phyloP scores from a whole-genome alignment of 169 alveolate species.

The Condylostoma magnum region DNA sequence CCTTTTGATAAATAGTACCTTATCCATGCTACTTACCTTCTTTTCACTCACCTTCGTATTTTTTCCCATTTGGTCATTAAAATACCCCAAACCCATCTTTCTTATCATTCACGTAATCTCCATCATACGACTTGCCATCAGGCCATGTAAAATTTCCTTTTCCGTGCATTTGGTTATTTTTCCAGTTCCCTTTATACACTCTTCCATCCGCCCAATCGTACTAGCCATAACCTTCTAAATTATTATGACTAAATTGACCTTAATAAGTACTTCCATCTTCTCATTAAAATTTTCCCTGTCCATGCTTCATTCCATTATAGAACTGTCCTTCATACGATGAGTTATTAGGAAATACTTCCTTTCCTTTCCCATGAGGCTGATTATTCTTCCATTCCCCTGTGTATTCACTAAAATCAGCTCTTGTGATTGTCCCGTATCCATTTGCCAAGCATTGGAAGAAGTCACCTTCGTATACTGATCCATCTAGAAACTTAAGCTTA shows the following conservation, averaged over 20 bases:
- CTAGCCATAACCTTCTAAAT: conserved; percentile 59
- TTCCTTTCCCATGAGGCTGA: conserved; percentile 55
- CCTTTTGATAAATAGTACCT: not conserved
- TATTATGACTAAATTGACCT: conserved; percentile 58
- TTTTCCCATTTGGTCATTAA: conserved; percentile 19
- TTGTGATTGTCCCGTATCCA: conserved; percentile 34
- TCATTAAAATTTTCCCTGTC: conserved; percentile 65
- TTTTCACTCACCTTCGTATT: conserved; percentile 20
- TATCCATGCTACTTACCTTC: conserved; percentile 23
- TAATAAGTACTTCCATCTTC: conserved; percentile 53
- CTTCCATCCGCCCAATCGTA: conserved; percentile 60
- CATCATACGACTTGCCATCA: conserved; percentile 43
- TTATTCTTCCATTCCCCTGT: conserved; percentile 54
- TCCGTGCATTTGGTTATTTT: conserved; percentile 59
- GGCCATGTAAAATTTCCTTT: conserved; percentile 52
- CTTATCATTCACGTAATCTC: conserved; percentile 7
- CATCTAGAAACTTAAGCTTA: not conserved
- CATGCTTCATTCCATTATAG: conserved; percentile 54
- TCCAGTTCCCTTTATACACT: conserved; percentile 61
- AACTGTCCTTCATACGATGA: conserved; percentile 55
- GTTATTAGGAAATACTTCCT: conserved; percentile 58
- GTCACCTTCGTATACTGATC: conserved; percentile 37
- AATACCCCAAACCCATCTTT: conserved; percentile 21
- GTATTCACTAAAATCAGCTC: conserved; percentile 43
- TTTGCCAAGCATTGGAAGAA: conserved; percentile 11